phyloP scores from a whole-genome alignment of 768 basidiomycete species.

The Lactarius deliciosus region DNA sequence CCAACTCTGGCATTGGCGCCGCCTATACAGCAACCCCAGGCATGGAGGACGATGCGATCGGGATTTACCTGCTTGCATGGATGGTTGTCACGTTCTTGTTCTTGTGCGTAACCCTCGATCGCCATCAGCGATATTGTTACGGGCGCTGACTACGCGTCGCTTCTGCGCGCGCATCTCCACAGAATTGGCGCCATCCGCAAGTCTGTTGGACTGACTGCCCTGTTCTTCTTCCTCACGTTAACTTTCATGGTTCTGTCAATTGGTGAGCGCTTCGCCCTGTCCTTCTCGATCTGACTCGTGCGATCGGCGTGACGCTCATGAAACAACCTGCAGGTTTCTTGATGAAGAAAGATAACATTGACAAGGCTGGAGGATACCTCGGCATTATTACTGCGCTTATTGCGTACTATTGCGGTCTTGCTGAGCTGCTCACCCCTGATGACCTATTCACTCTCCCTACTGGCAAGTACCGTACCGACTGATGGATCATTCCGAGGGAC shows the following conservation, averaged over 20 bases:
- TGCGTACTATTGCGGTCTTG: constrained; percentile 48
- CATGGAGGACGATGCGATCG: constrained; percentile 59
- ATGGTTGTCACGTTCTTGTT: constrained; percentile 68
- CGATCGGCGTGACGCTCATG: constrained; percentile 29
- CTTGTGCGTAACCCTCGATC: constrained; percentile 45
- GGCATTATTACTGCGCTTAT: constrained; percentile 48
- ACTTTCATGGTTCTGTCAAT: constrained; percentile 51
- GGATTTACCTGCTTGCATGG: constrained; percentile 76
- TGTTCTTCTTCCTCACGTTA: constrained; percentile 53
- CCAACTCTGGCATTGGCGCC: constrained; percentile 57
- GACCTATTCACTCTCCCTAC: constrained; percentile 44
- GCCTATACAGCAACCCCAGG: constrained; percentile 44
- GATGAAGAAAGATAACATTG: constrained; percentile 24
- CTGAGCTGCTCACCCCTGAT: constrained; percentile 41
- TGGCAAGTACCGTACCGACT: constrained; percentile 32
- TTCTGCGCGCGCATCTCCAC: not conserved
- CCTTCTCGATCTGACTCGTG: not conserved
- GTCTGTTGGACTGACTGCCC: constrained; percentile 47
- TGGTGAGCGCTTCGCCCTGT: constrained; percentile 35
- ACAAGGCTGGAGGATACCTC: constrained; percentile 46
- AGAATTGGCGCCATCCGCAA: constrained; percentile 53
- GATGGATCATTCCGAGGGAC: not conserved
- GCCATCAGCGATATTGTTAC: not conserved
- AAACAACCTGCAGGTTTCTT: constrained; percentile 19
- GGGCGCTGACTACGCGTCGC: not conserved